Base-by-base conservation (phyloP, 176 grass and related monocot species). In the Juncus inflexus region DNA sequence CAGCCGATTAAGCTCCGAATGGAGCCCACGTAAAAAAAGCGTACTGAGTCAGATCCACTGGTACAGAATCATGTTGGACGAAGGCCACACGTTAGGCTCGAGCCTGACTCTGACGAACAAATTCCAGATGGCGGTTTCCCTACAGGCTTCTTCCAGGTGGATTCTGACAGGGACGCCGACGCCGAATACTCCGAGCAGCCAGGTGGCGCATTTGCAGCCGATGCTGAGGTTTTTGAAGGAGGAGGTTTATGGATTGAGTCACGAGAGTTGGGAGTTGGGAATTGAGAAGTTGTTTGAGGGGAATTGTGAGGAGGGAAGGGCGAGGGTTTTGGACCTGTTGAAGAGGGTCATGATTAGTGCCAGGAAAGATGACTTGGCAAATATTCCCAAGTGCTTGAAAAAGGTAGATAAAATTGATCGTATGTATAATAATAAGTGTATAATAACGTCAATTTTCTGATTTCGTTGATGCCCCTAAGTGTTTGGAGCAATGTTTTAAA, bases 221-320 rank as follows among this genome's bases (percentile, higher is more conserved):
- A 97, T 97, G 87, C 87, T 97, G 55, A 97, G 78, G 62, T 97
- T 97, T 84, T 87, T 97, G 89, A 84, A 91, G 67, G 87, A 97
- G 28, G 84, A 87, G 79, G 72, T 61, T 79, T 97, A 91, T 64
- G 87, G 92, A 55, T 61, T 89, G 74, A 91, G 86, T 75, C 84
- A 89, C 65, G 82, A 91, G 52, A 84, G 69, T 39, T 97, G 92
- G 92, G 87, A 97, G 2, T 64, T 74, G 42, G 92, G 85, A 56
- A 79, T 97, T 36, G 82, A 89, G 55, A 91, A 66, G 52, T 87
- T 87, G 60, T 88, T 91, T 91, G 92, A 97, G 43, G 80, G 79
- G 54, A 70, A 89, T 39, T 80, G 83, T 75, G 92, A 89, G 65
- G 92, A 97, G 55, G 87, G 86, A 0, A 79, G 63, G 38, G 54